Base-by-base conservation (phyloP, 2,329 filamentous ascomycete species). In the Macrophomina phaseolina region DNA sequence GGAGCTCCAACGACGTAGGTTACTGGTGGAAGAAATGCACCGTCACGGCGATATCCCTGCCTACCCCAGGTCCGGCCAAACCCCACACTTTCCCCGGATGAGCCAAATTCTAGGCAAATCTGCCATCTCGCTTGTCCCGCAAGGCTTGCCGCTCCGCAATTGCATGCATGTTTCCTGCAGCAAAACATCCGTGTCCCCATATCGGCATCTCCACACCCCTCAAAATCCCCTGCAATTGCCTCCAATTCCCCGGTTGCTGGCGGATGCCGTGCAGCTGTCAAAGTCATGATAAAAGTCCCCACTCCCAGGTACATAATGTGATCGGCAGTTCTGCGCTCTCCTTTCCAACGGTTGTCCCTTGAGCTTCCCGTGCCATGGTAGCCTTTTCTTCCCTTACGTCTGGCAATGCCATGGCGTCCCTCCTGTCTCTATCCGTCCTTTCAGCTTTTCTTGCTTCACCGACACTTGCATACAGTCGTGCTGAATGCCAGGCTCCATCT, bases 401-500 rank as follows among this genome's bases (percentile, higher is more conserved):
- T 34, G 12, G 36, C 14, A 45, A 46, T 7, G 16, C 16, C 14
- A 32, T 60, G 34, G 34, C 28, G 23, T 40, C 36, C 38, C 7
- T 42, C n/a, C 9, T 52, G 3, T 32, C 28, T 32, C 48, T 53
- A 11, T 28, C 52, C 12, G 14, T 51, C 6, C 36, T 52, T 14
- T 46, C 46, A 1, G 11, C 34, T 11, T 32, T 66, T 23, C 1
- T 23, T 16, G 86, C 28, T 16, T 49, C 64, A 5, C 86, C 38
- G 3, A 42, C 52, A 12, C 14, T 65, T 9, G 18, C 45, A 9
- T 68, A 55, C 40, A 63, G 49, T 28, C 55, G 65, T 18, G 58
- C 56, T 32, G 67, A 72, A 34, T 81, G 80, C 65, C 80, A 82
- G 70, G 69, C 70, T 18, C 77, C 78, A 0, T 79, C 78, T 1